Conservation (phyloP, 495 filamentous ascomycete species). For the Staphylotrichum tortipilum region DNA sequence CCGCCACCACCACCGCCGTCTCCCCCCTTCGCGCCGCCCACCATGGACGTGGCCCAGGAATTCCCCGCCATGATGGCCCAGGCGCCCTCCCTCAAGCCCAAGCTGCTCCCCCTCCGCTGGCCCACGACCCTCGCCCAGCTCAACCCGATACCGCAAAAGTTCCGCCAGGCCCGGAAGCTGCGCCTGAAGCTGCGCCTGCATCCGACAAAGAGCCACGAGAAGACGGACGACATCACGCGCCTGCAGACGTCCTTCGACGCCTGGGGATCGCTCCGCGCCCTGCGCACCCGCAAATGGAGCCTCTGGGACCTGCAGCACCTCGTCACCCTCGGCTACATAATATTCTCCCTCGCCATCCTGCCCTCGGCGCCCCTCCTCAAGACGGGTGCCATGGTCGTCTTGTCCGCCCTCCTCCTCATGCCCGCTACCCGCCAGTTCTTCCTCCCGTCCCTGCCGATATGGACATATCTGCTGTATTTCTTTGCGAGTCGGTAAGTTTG, state of each 20-base stretch:
- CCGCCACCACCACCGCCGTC: too few species aligned
- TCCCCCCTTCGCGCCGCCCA: neutral
- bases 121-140: slow-evolving; percentile 20
- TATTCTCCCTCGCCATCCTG: slow-evolving; percentile 76
- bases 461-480: slow-evolving; percentile 78
- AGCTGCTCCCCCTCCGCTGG: slow-evolving; percentile 23
- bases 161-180: slow-evolving; percentile 64
- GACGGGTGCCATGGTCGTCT: slow-evolving; percentile 54
- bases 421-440: slow-evolving; percentile 90
- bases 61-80: slow-evolving; percentile 17
- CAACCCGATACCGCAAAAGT: slow-evolving; percentile 58
- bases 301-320: slow-evolving; percentile 82
- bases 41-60: slow-evolving; percentile 20
- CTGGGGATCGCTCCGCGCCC: slow-evolving; percentile 57
- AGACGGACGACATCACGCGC: slow-evolving; percentile 46
- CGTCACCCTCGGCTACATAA: slow-evolving; percentile 57
- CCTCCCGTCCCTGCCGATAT: slow-evolving; percentile 75
- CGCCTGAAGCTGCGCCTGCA: slow-evolving; percentile 59
- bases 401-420: slow-evolving; percentile 63
- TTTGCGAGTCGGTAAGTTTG: slow-evolving; percentile 76
- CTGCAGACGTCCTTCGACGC: slow-evolving; percentile 76
- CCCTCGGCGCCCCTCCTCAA: slow-evolving; percentile 68
- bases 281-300: slow-evolving; percentile 73
- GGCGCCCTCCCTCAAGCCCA: slow-evolving; percentile 17
- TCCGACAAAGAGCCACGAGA: slow-evolving; percentile 54